Evolutionary conservation across 108 stramenopile genomes (phyloP), one percentile per base, ranked within the genome.

Genomic region (Nitzschia putrida): DNA sequence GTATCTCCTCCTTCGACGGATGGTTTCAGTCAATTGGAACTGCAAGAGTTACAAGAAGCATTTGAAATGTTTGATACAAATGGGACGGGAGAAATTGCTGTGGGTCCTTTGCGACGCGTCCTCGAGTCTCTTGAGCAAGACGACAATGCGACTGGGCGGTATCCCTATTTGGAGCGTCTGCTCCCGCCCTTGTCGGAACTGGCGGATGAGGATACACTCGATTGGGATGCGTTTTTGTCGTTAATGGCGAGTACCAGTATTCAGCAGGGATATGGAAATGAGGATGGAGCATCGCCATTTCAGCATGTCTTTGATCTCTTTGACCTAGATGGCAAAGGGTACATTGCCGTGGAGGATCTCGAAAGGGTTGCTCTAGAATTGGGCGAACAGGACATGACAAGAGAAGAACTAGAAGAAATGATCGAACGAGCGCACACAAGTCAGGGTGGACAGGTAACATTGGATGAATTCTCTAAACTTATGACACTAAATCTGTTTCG

Each of bases 321-420:
- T 61, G 99, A 99, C 80, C 92, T 90, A 57, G 90, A 97, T 66
- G 83, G 93, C 59, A 97, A 96, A 41, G 99, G 98, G 45, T 91
- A 93, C 70, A 98, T 99, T 52, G 84, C 89, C 0, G 69, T 98
- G 18, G 71, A 95, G 42, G 97, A 99, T 76, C 81, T 99, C 53
- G 90, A 95, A 73, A 76, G 96, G 37, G 95, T 99, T 7, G 96
- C 99, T 7, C 83, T 88, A 44, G 97, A 99, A 76, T 77, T 99
- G 52, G 99, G 99, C 8, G 99, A 99, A 87, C 90, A 86, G 26
- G 66, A 64, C 61, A 98, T 99, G 97, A 74, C 80, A 64, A 89
- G 96, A 57, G 96, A 97, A 37, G 99, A 99, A 77, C 80, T 99
- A 72, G 72, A 94, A 63, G 99, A 99, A 83, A 99, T 99, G 99